phyloP scores from a whole-genome alignment of 805 yeast genomes.

The Sugiyamaella smithiae region DNA sequence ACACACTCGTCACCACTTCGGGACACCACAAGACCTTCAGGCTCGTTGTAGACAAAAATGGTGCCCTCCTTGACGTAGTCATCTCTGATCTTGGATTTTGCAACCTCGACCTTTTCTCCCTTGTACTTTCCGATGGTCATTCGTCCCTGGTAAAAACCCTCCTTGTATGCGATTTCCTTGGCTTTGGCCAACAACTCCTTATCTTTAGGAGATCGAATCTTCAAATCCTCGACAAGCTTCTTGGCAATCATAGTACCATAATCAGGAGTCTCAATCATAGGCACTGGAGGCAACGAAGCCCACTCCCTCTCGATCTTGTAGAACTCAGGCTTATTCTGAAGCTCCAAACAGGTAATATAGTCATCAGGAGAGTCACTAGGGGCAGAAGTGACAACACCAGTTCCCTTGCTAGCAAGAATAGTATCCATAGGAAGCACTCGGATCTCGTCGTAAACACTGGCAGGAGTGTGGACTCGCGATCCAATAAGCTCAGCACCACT shows the following conservation, averaged over 20 bases:
- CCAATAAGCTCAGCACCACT: constrained; percentile 79
- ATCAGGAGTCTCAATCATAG: constrained; percentile 74
- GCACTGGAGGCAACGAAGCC: constrained; percentile 71
- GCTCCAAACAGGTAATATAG: constrained; percentile 78
- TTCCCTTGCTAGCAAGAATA: constrained; percentile 90
- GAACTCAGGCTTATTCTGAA: constrained; percentile 85
- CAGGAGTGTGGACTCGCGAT: constrained; percentile 81
- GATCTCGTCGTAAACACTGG: constrained; percentile 64
- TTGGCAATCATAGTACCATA: constrained; percentile 91
- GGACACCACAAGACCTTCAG: constrained; percentile 84
- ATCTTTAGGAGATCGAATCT: constrained; percentile 95
- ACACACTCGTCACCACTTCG: constrained; percentile 97
- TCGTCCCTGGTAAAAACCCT: constrained; percentile 89
- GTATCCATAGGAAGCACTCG: constrained; percentile 97
- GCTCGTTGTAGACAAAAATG: constrained; percentile 91
- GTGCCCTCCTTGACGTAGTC: constrained; percentile 74
- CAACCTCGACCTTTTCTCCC: constrained; percentile 88
- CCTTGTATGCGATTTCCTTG: constrained; percentile 92
- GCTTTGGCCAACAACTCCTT: constrained; percentile 82
- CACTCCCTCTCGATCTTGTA: constrained; percentile 82
- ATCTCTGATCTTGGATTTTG: constrained; percentile 80
- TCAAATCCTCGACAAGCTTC: constrained; percentile 74
- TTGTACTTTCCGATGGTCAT: constrained; percentile 76
- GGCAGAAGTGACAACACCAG: constrained; percentile 98
- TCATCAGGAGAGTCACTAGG: constrained; percentile 99